These are phyloP conservation scores for Suhomyces kilbournensis DNA, from an alignment of 805 yeast genomes.

Conservation along the genomic window DNA sequence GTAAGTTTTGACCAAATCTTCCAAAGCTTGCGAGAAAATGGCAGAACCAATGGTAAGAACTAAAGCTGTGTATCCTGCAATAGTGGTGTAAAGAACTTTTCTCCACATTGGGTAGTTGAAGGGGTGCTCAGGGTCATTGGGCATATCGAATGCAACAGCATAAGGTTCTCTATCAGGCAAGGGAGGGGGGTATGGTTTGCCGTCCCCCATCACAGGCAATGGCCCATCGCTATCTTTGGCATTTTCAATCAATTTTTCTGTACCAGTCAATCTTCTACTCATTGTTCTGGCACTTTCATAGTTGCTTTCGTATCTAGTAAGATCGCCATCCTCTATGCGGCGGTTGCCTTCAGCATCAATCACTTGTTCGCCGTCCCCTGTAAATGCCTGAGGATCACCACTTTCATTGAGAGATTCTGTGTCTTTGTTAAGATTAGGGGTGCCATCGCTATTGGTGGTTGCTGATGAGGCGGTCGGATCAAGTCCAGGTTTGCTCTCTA, in stretches of 20 bases:
- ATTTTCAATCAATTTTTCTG: slow-evolving; percentile 17
- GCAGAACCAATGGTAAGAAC: slow-evolving; percentile 17
- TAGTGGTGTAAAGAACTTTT: slow-evolving; percentile 22
- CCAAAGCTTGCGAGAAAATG: slow-evolving; percentile 65
- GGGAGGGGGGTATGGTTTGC: slow-evolving; percentile 58
- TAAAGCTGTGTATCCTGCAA: slow-evolving; percentile 33
- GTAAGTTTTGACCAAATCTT: slow-evolving; percentile 46
- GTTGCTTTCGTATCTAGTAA: slow-evolving; percentile 22
- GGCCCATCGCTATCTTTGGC: slow-evolving; percentile 26
- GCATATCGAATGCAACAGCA: slow-evolving; percentile 73
- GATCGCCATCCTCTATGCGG: slow-evolving; percentile 16
- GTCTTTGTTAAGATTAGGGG: slow-evolving; percentile 2
- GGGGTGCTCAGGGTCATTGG: slow-evolving; percentile 76
- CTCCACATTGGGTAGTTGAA: slow-evolving; percentile 52
- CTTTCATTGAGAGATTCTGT: slow-evolving; percentile 4
- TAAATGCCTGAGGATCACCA: slow-evolving; percentile 10
- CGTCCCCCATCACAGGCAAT: slow-evolving; percentile 60
- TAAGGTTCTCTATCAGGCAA: slow-evolving; percentile 55
- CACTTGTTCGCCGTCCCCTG: slow-evolving; percentile 6
- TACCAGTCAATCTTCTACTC: slow-evolving; percentile 19
- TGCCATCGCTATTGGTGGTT: neutral
- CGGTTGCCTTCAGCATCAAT: slow-evolving; percentile 3
- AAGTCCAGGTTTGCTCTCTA: neutral
- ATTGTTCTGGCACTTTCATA: slow-evolving; percentile 19
- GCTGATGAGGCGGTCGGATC: slow-evolving; percentile 2